Evolutionary conservation across 2,329 filamentous ascomycete genomes (phyloP).

Genomic region (Ceratocystis alfenasii): DNA sequence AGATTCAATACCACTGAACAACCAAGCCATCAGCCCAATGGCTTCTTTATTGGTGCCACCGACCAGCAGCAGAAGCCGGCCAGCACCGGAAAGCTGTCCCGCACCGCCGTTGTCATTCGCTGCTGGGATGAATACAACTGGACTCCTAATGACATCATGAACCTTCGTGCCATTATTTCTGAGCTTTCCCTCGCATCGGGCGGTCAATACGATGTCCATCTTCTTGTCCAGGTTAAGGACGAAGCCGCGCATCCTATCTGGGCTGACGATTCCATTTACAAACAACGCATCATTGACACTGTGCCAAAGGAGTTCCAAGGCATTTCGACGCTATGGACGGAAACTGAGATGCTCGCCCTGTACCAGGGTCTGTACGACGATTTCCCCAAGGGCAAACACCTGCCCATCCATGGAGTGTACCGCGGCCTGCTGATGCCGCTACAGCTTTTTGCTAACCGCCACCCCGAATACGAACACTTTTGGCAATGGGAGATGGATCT

Average conservation of each 20-base stretch:
- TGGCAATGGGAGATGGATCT: conserved; percentile 97
- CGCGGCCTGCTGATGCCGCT: conserved; percentile 88
- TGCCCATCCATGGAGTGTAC: conserved; percentile 85
- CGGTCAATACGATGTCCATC: conserved; percentile 74
- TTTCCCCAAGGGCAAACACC: conserved; percentile 49
- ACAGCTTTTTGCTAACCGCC: conserved; percentile 79
- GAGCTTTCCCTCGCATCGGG: conserved; percentile 72
- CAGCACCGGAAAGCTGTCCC: conserved; percentile 29
- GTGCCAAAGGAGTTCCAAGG: conserved; percentile 78
- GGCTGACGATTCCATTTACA: conserved; percentile 59
- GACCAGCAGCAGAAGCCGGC: conserved; percentile 24
- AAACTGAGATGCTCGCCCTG: conserved; percentile 79
- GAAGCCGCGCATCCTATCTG: conserved; percentile 65
- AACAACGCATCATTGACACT: conserved; percentile 52
- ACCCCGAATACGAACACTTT: conserved; percentile 81
- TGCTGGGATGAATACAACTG: conserved; percentile 74
- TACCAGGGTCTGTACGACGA: conserved; percentile 81
- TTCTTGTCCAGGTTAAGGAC: conserved; percentile 72
- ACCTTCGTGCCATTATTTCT: conserved; percentile 70
- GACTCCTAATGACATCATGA: conserved; percentile 67
- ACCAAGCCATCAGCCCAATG: conserved; percentile 32
- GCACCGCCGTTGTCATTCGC: conserved; percentile 70
- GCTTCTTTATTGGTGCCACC: conserved; percentile 41
- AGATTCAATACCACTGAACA: conserved; percentile 34
- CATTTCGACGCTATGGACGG: conserved; percentile 84